Base-by-base conservation (phyloP, 2,329 filamentous ascomycete genomes). In the Fusarium sarcochroum region DNA sequence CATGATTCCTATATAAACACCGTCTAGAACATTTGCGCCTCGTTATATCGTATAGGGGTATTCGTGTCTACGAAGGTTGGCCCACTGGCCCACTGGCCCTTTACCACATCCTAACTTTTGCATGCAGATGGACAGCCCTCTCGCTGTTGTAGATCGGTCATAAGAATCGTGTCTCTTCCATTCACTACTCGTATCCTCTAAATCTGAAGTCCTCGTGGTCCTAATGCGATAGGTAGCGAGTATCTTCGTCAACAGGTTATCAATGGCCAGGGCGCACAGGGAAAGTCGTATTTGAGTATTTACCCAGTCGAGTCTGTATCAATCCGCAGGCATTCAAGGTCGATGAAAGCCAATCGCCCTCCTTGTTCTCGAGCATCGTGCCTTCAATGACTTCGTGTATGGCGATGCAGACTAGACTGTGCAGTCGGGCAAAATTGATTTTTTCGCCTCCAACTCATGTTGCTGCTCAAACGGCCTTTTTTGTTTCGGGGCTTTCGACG, bases 11-110 rank as follows among this genome's bases (percentile, higher is more conserved):
- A 38, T 32, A 60, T 48, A 54, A 40, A 50, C 18, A 42, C 17
- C 34, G 18, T 58, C 37, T 50, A 46, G 10, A 55, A 44, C 40
- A 38, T 57, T 53, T 58, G 15, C 44, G 21, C 41, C 30, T 44
- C 64, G 38, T 60, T 45, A 10, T 53, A 47, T 67, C 58, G 46
- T 58, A 17, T 50, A 45, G 55, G 57, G 44, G 66, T 56, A 70
- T 68, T 68, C 35, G 21, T 41, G 18, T 63, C n/a, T 32, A 42
- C 21, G 38, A 35, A 30, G 18, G 37, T n/a, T 38, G 13, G 4
- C 14, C 42, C 18, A 1, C 20, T n/a, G 8, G 15, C 47, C 37
- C 18, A 1, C 20, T n/a, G 8, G 15, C 47, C 37, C 18, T 49
- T 38, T 20, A 13, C 47, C 17, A 25, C 17, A 10, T 46, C 37